Evolutionary conservation across 352 stramenopile species (phyloP), one percentile per base, ranked within the genome.

Genomic region (Phytophthora multivora): DNA sequence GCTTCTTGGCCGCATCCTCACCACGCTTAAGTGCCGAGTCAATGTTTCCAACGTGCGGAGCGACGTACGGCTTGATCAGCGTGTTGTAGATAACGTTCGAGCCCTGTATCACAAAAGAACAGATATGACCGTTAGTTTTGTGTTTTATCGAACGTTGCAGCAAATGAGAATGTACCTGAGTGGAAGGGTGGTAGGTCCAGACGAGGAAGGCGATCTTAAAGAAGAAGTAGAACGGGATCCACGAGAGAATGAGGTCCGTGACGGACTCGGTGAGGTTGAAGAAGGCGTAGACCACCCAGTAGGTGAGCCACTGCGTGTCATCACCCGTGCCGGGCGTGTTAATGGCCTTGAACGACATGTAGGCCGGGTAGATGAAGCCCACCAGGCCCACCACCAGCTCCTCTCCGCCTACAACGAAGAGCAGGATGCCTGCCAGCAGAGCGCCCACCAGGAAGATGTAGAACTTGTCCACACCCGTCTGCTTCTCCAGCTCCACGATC

Each of bases 281-380:
- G 69, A 98, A 97, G 25, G 94, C 82, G 78, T 98, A 99, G 26
- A 99, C 89, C 59, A 99, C 90, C 88, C 88, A 96, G 75, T 96
- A 96, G 13, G 86, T 94, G 40, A 96, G 77, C 88, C 88, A 96
- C 77, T 94, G 84, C 33, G 86, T 96, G 76, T 96, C 86, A 38
- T 96, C 88, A 8, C 77, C 69, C 38, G 83, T 81, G 54, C 57
- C 68, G 15, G 79, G 68, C 51, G 83, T 91, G 71, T 83, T 91
- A 13, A 96, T 84, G 40, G 88, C 88, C 79, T 95, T 95, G 75
- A 96, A 96, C 35, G 83, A 94, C 77, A 83, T 79, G 74, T 96
- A 96, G 43, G 86, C 86, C 35, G 88, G 88, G 75, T 95, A 96
- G 61, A 95, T 80, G 57, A 96, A 93, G 48, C 87, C 87, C 58